A percentile compares a stretch with the other conserved stretches of the same genome.
Conservation (phyloP, 805 yeast genomes). For the Wickerhamomyces rabaulensis region DNA sequence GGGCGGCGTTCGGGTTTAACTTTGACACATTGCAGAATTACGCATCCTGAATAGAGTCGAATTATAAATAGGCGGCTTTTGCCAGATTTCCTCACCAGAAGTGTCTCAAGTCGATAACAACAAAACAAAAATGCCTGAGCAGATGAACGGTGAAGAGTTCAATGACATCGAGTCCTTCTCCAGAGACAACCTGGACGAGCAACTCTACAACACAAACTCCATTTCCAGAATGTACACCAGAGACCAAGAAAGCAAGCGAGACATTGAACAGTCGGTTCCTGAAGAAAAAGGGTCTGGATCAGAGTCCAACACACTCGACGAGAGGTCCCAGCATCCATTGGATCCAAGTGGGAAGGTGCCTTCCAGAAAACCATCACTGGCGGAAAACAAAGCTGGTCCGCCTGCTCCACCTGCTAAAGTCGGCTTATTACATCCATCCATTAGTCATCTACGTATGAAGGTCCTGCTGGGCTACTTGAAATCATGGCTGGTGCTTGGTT, state of each 20-base stretch:
- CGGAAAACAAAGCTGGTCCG: not conserved
- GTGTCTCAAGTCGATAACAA: too few species aligned
- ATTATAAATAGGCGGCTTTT: too few species aligned
- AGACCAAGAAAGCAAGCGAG: not conserved
- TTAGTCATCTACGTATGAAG: conserved; percentile 10
- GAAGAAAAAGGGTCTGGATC: not conserved
- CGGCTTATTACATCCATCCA: conserved; percentile 9
- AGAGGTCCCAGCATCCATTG: not conserved
- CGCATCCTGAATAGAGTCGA: too few species aligned
- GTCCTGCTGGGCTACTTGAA: conserved; percentile 8
- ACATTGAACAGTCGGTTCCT: not conserved
- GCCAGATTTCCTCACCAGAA: too few species aligned
- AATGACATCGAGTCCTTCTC: not conserved
- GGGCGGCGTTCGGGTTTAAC: too few species aligned
- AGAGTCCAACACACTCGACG: not conserved
- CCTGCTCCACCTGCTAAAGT: conserved; percentile 11
- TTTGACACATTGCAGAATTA: too few species aligned
- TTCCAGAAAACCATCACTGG: not conserved
- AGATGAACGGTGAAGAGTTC: not conserved
- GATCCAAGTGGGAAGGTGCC: too few species aligned
- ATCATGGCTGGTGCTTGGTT: conserved; percentile 26
- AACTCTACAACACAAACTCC: not conserved
- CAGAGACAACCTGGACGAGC: not conserved
- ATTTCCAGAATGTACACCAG: not conserved
- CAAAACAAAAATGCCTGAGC: not conserved